Conservation (phyloP, 148 eudicot species). For the Nepenthes gracilis region DNA sequence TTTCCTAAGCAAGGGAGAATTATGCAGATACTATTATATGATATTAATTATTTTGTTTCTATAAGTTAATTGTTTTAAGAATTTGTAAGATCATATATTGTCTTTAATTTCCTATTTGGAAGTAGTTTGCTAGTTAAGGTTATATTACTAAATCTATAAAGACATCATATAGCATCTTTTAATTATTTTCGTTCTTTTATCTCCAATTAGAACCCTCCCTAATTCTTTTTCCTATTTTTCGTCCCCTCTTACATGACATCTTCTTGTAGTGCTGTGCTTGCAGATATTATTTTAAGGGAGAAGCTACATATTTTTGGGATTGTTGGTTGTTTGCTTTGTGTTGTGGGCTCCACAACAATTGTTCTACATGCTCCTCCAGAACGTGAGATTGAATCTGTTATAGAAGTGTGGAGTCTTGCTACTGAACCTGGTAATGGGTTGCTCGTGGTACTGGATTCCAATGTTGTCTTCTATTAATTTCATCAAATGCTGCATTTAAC, state of each 20-base stretch:
- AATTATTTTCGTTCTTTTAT: slow-evolving; percentile 4
- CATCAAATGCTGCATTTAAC: neutral
- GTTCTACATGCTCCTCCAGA: slow-evolving; percentile 87
- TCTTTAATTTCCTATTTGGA: too few species aligned
- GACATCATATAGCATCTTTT: too few species aligned
- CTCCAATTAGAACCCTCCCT: slow-evolving; percentile 13
- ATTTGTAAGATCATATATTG: too few species aligned
- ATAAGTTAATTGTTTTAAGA: too few species aligned
- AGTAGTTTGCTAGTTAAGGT: too few species aligned
- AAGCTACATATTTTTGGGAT: slow-evolving; percentile 64
- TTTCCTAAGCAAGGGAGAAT: too few species aligned
- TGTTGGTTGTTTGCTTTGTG: slow-evolving; percentile 74
- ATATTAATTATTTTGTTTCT: too few species aligned
- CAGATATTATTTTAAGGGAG: slow-evolving; percentile 59
- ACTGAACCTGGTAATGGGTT: slow-evolving; percentile 63
- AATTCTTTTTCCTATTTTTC: too few species aligned
- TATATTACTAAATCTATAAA: too few species aligned
- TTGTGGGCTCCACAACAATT: slow-evolving; percentile 75
- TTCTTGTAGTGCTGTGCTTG: slow-evolving; percentile 57
- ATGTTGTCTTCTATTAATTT: neutral
- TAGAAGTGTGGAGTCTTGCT: slow-evolving; percentile 76
- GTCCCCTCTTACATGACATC: too few species aligned
- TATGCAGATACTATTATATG: too few species aligned
- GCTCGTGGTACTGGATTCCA: slow-evolving; percentile 4
- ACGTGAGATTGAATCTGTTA: slow-evolving; percentile 57